These are phyloP conservation scores for Hypholoma sublateritium DNA, from an alignment of 768 basidiomycete species.

Conservation along the genomic window DNA sequence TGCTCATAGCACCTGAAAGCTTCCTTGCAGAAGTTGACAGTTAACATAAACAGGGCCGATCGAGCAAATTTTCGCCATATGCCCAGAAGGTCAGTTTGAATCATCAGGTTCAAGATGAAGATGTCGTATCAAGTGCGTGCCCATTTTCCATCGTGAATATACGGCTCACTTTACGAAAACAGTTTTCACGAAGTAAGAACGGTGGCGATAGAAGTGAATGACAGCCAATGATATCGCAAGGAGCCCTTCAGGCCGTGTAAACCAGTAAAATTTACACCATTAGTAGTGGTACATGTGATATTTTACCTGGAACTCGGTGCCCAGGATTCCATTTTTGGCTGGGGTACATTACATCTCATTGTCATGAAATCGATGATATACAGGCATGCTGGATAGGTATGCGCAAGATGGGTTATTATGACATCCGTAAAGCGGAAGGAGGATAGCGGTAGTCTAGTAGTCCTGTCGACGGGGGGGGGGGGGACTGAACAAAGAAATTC, in stretches of 20 bases:
- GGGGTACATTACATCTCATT: background rate
- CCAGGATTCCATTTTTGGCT: background rate
- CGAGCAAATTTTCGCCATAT: slow-evolving; percentile 90
- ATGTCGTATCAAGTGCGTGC: slow-evolving; percentile 83
- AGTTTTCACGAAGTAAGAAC: slow-evolving; percentile 31
- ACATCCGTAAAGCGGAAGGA: slow-evolving; percentile 8
- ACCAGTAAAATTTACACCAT: too few relatives aligned
- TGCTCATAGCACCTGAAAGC: background rate
- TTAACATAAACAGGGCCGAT: slow-evolving; percentile 65
- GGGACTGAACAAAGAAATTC: background rate
- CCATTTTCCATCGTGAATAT: slow-evolving; percentile 27
- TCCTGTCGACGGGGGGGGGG: background rate
- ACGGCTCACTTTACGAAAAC: slow-evolving; percentile 9
- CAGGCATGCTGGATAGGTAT: slow-evolving; percentile 15
- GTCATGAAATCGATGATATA: slow-evolving; percentile 10
- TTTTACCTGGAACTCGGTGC: background rate
- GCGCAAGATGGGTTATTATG: slow-evolving; percentile 12
- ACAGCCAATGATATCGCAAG: too few relatives aligned
- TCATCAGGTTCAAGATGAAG: slow-evolving; percentile 85
- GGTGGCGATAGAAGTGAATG: too few relatives aligned
- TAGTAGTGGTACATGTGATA: too few relatives aligned
- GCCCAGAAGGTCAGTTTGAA: slow-evolving; percentile 89
- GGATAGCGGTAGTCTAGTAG: slow-evolving; percentile 16
- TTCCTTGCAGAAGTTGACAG: background rate
- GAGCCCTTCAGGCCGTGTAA: too few relatives aligned